Evolutionary conservation across 257 asterid species (phyloP).

Genomic region (Solanum infundibuliforme): DNA sequence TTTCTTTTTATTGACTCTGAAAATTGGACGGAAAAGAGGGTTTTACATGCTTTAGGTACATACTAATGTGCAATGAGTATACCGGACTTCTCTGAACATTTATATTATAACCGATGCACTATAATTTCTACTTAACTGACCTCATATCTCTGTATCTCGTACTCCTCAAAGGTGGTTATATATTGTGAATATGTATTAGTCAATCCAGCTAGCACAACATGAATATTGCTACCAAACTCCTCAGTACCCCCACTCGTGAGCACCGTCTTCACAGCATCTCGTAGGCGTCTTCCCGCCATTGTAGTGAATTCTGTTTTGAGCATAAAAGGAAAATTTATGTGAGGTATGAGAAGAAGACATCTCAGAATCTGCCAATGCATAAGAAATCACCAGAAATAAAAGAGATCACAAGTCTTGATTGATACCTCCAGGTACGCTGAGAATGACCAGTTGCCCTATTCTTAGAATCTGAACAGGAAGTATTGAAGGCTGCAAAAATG

Average conservation of each 20-base stretch:
- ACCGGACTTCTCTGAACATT: background rate
- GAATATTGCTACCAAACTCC: conserved; percentile 46
- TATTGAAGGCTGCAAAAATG: conserved; percentile 63
- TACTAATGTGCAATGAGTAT: background rate
- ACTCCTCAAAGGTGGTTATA: conserved; percentile 84
- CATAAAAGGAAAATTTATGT: background rate
- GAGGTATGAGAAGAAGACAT: background rate
- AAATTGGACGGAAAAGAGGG: background rate
- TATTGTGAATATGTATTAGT: conserved; percentile 92
- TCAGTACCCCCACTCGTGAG: conserved; percentile 35
- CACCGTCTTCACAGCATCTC: conserved; percentile 70
- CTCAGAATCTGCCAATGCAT: background rate
- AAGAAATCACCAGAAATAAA: background rate
- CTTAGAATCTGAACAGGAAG: conserved; percentile 92
- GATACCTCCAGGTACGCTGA: conserved; percentile 91
- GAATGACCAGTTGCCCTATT: conserved; percentile 89
- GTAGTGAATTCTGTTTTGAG: conserved; percentile 69
- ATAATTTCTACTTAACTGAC: conserved; percentile 24
- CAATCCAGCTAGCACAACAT: conserved; percentile 91
- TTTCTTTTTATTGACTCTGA: background rate
- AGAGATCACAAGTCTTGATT: background rate
- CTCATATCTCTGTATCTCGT: conserved; percentile 95
- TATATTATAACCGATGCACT: background rate
- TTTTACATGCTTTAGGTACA: background rate
- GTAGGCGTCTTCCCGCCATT: conserved; percentile 97